These are phyloP conservation scores for Pistacia integerrima DNA, from an alignment of 345 rosid genomes.

Conservation along the genomic window DNA sequence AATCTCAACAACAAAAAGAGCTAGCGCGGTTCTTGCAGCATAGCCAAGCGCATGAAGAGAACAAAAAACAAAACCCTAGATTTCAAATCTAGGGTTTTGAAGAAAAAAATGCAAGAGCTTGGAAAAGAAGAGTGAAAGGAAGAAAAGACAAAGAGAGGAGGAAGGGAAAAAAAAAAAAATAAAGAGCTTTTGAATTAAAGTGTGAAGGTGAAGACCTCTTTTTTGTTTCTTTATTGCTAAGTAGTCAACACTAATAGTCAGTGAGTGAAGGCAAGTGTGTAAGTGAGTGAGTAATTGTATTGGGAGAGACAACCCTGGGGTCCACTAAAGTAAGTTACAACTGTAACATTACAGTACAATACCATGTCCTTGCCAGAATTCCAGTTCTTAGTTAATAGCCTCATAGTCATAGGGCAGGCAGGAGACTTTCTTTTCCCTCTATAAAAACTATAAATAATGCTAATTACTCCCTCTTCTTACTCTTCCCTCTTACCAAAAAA, in stretches of 20 bases:
- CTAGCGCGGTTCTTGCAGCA: conserved; percentile 8
- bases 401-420: background rate
- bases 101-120: conserved; percentile 27
- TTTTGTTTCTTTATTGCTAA: conserved; percentile 17
- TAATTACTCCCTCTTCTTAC: too few species aligned
- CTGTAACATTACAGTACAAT: background rate
- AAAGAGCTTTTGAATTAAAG: conserved; percentile 46
- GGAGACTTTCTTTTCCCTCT: too few species aligned
- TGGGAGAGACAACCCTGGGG: background rate
- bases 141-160: background rate
- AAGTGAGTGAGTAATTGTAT: background rate
- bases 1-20: conserved; percentile 3
- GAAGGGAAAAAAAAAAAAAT: conserved; percentile 1
- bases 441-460: too few species aligned
- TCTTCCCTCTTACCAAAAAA: too few species aligned
- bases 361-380: background rate
- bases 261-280: background rate
- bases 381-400: background rate
- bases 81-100: conserved; percentile 53
- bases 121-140: background rate
- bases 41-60: background rate
- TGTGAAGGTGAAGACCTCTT: conserved; percentile 28
- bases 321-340: background rate
- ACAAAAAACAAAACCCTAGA: conserved; percentile 45
- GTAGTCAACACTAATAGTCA: background rate